These are phyloP conservation scores for Chrysoporthe austroafricana DNA, from an alignment of 2,329 filamentous ascomycete species.

Conservation along the genomic window DNA sequence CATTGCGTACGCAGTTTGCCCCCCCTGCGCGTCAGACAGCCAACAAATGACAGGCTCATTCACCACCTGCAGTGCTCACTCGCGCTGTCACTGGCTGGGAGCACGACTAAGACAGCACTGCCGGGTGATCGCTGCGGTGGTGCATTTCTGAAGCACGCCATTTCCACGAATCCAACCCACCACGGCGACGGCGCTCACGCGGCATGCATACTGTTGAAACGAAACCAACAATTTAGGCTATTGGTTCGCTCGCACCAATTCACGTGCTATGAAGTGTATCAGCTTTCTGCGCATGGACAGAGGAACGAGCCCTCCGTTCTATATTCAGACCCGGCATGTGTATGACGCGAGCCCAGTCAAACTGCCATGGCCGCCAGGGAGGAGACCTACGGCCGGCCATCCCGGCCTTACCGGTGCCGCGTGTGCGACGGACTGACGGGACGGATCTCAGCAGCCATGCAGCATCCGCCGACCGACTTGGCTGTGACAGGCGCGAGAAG, in stretches of 20 bases:
- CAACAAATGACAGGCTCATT: background rate
- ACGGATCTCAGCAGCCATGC: slow-evolving; percentile 3
- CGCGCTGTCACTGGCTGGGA: slow-evolving; percentile 16
- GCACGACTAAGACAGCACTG: slow-evolving; percentile 16
- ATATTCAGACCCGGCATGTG: slow-evolving; percentile 18
- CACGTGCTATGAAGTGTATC: slow-evolving; percentile 3
- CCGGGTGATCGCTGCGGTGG: slow-evolving; percentile 8
- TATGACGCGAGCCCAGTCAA: slow-evolving; percentile 21
- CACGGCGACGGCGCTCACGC: background rate
- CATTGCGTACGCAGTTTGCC: slow-evolving; percentile 19
- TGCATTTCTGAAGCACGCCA: slow-evolving; percentile 9
- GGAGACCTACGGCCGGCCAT: background rate
- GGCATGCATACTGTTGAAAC: slow-evolving; percentile 3
- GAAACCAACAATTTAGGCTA: background rate
- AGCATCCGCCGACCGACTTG: background rate
- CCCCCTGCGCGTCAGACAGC: slow-evolving; percentile 6
- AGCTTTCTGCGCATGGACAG: slow-evolving; percentile 2
- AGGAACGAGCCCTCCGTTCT: slow-evolving; percentile 11
- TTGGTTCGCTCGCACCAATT: background rate
- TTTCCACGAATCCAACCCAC: slow-evolving; percentile 5
- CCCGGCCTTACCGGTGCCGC: slow-evolving; percentile 2
- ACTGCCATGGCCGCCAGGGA: background rate
- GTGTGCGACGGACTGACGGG: background rate
- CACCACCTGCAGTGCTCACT: background rate
- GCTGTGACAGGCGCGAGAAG: background rate